These are phyloP conservation scores for Mallotus japonicus DNA, from an alignment of 441 rosid species.

Conservation along the genomic window DNA sequence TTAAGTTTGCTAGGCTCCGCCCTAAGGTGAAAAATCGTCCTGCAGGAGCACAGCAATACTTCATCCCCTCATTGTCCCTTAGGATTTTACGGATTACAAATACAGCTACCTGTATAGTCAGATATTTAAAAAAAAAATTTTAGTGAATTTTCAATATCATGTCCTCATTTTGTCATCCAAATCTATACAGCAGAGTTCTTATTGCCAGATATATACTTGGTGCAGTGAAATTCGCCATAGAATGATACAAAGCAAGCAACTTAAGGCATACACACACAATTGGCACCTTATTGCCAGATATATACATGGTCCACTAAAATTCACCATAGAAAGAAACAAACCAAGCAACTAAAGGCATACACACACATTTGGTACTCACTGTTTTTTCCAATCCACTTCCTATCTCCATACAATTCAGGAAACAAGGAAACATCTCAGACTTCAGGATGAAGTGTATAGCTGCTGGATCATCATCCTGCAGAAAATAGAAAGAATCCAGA, in stretches of 20 bases:
- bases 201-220: neutral
- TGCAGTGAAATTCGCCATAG: neutral
- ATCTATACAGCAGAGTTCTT: neutral
- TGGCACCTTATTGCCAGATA: constrained; percentile 15
- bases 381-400: constrained; percentile 46
- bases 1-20: constrained; percentile 65
- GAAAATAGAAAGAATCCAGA: neutral
- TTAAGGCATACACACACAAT: neutral
- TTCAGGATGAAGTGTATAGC: constrained; percentile 40
- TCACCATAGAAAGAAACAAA: neutral
- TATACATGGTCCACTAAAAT: neutral
- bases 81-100: constrained; percentile 73
- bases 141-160: neutral
- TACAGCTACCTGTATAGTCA: constrained; percentile 67
- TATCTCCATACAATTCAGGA: constrained; percentile 44
- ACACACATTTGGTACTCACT: constrained; percentile 27
- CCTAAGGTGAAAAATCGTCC: constrained; percentile 79
- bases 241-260: neutral
- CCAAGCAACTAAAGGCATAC: neutral
- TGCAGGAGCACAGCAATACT: constrained; percentile 74
- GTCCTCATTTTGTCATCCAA: neutral
- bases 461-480: constrained; percentile 38
- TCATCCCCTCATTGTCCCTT: constrained; percentile 71
- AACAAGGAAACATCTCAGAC: constrained; percentile 37
- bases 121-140: neutral